Base-by-base conservation (phyloP, 129 eudicot genomes). In the Arctium minus region DNA sequence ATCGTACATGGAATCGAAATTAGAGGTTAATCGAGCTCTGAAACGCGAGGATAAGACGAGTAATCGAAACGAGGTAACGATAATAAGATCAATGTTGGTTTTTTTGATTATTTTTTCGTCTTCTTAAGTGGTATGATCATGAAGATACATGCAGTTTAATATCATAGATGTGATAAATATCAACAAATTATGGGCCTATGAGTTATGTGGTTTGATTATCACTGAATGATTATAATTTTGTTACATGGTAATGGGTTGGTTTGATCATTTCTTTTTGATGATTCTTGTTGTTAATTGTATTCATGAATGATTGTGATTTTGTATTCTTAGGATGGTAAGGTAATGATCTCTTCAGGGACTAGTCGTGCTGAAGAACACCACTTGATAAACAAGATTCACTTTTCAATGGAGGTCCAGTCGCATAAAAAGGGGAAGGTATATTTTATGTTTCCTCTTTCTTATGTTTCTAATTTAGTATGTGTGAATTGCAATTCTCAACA, bases 21-120 rank as follows among this genome's bases (percentile, higher is more conserved):
- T 76, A 56, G 83, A 83, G 50, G 44, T 29, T 67, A 60, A 86
- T 72, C 72, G 80, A 82, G 56, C 36, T 2, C 3, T 33, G 36
- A 33, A 33, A 33, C 74, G 83, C 60, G 89, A 78, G 79, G 8
- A 44, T 44, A 48, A 77, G 82, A 70, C 70, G 86, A 46, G 77
- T 35, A 92, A 90, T 56, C 84, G 38, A 27, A 88, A 90, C 8
- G 91, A 88, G 96, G 96, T 91, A 70, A 22, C 27, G 27, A 79
- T 18, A 31, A 68, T 79, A 71, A 11, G 53, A 17, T 75, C 68
- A 36, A 13, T 82, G 33, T 37, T 5, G 29, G 74, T 64, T 78
- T 78, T 22, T 13, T 32, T 17, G 5, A 29, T 75, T 35, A 31
- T 4, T 79, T 39, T 5, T 40, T 13, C 70, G 5, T 50, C 0